These are phyloP conservation scores for Suillus weaverae DNA, from an alignment of 768 basidiomycete genomes.

Conservation along the genomic window DNA sequence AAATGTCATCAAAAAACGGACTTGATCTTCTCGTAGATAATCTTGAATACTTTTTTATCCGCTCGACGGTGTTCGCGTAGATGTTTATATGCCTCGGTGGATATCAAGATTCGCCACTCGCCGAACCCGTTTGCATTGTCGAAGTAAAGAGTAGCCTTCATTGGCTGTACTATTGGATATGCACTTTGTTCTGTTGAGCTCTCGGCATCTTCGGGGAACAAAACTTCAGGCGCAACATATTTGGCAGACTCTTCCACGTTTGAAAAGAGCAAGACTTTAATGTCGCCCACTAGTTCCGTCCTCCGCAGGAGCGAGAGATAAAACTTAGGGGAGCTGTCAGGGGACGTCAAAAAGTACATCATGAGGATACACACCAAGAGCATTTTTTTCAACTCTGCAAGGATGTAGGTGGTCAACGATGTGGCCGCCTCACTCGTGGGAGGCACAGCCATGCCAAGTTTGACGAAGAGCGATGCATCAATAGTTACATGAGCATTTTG, in stretches of 20 bases:
- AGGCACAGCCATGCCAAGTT: conserved; percentile 31
- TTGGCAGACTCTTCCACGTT: not conserved
- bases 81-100: conserved; percentile 49
- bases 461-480: conserved; percentile 31
- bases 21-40: conserved; percentile 71
- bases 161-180: conserved; percentile 51
- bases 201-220: not conserved
- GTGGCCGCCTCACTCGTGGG: conserved; percentile 18
- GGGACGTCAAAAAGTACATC: not conserved
- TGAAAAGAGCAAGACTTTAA: conserved; percentile 7
- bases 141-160: conserved; percentile 62
- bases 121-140: conserved; percentile 61
- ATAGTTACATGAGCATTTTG: conserved; percentile 15
- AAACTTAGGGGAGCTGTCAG: conserved; percentile 16
- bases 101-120: conserved; percentile 60
- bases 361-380: conserved; percentile 28
- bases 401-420: conserved; percentile 16
- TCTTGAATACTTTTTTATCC: conserved; percentile 47
- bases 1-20: conserved; percentile 25
- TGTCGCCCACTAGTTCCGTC: conserved; percentile 13
- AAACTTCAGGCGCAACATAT: not conserved
- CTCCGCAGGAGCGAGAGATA: conserved; percentile 24
- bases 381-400: conserved; percentile 24
- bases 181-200: conserved; percentile 20
- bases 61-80: conserved; percentile 47